Percentiles rank a stretch among this genome's conserved stretches.
Conservation (phyloP, 208 protist genomes). For the Strigomonas oncopelti region DNA sequence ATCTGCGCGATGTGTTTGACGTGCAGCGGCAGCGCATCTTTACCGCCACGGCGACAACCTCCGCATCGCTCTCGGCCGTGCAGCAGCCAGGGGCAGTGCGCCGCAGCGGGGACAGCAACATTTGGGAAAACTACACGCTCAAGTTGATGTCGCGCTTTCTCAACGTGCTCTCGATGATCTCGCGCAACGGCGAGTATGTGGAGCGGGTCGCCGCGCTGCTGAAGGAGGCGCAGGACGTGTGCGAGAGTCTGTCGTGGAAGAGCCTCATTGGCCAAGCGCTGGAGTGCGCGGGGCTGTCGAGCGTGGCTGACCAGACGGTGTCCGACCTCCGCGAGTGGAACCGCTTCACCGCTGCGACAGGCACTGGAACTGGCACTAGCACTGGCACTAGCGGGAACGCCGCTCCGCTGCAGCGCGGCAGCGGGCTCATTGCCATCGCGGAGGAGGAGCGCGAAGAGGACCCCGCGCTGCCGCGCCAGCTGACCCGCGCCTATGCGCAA, state of each 20-base stretch:
- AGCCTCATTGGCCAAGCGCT: conserved; percentile 69
- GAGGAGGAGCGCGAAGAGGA: conserved; percentile 13
- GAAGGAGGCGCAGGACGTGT: conserved; percentile 62
- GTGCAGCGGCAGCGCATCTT: conserved; percentile 32
- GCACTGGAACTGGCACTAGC: not conserved
- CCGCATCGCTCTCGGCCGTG: not conserved
- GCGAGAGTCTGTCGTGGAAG: conserved; percentile 69
- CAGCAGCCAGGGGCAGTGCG: not conserved
- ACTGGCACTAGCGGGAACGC: not conserved
- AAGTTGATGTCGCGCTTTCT: conserved; percentile 70
- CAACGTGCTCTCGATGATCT: conserved; percentile 83
- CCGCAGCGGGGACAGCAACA: not conserved
- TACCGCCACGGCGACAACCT: conserved; percentile 3
- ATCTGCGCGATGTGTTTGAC: conserved; percentile 66
- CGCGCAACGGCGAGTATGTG: conserved; percentile 72
- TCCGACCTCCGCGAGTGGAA: not conserved
- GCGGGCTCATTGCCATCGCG: conserved; percentile 1
- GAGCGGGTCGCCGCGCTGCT: conserved; percentile 67
- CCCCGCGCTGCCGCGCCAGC: conserved; percentile 33
- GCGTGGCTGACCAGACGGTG: not conserved
- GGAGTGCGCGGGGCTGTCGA: conserved; percentile 59
- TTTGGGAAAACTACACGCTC: conserved; percentile 79
- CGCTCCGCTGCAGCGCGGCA: not conserved
- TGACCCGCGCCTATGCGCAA: conserved; percentile 46
- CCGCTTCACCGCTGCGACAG: not conserved